Evolutionary conservation across 768 basidiomycete species (phyloP).

Genomic region (Sistotremastrum niveocremeum): DNA sequence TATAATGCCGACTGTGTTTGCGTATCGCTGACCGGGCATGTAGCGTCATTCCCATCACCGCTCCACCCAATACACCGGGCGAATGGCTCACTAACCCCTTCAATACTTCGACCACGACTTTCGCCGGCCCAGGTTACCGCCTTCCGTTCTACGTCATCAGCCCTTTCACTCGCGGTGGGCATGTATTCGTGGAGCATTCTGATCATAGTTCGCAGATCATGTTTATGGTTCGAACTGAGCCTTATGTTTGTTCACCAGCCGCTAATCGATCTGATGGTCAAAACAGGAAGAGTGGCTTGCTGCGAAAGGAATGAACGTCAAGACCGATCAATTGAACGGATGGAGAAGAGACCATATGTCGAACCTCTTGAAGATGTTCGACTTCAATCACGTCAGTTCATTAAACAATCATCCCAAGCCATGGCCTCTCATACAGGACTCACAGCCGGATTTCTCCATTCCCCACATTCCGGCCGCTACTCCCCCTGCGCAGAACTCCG

Average conservation of each 20-base stretch:
- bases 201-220: conserved; percentile 6
- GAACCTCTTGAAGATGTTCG: conserved; percentile 7
- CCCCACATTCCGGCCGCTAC: conserved; percentile 1
- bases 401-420: too few species aligned
- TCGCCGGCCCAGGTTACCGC: conserved; percentile 8
- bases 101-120: not conserved
- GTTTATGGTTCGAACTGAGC: conserved; percentile 2
- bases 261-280: not conserved
- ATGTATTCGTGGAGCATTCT: conserved; percentile 7
- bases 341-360: conserved; percentile 10
- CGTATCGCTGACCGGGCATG: not conserved
- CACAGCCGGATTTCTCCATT: conserved; percentile 1
- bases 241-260: too few species aligned
- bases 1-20: not conserved
- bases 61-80: conserved; percentile 5
- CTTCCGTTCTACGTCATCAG: conserved; percentile 7
- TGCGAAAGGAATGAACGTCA: conserved; percentile 4
- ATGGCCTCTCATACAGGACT: not conserved
- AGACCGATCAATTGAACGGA: conserved; percentile 1
- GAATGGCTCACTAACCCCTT: conserved; percentile 7
- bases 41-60: conserved; percentile 1
- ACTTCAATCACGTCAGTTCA: conserved; percentile 6
- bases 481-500: not conserved
- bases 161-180: conserved; percentile 7
- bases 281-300: conserved; percentile 8